Conservation (phyloP, 768 basidiomycete genomes). For the Epithele typhae region DNA sequence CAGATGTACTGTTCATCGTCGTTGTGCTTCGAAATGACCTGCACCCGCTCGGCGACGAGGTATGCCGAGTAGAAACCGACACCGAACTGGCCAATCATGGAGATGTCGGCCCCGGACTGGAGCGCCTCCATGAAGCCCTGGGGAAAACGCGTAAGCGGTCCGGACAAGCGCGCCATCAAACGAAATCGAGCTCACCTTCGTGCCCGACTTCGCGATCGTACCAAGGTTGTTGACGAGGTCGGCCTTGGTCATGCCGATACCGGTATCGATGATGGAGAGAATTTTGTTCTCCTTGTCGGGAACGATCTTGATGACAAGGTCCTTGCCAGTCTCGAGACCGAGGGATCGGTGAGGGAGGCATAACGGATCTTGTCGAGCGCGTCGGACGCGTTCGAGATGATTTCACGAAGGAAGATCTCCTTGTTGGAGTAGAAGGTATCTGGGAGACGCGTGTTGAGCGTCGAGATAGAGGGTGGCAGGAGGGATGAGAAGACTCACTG, state of each 20-base stretch:
- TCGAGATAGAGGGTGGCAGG: background rate
- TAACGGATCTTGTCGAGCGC: constrained; percentile 99
- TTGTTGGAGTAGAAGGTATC: constrained; percentile 99
- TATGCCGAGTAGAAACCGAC: constrained; percentile 99
- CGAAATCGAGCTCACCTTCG: constrained; percentile 52
- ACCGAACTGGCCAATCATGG: constrained; percentile 99
- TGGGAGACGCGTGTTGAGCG: constrained; percentile 28
- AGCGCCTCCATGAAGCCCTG: constrained; percentile 99
- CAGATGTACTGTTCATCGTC: constrained; percentile 99
- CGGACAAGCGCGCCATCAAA: background rate
- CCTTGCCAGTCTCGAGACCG: constrained; percentile 85
- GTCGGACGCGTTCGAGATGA: constrained; percentile 97
- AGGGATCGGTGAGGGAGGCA: constrained; percentile 89
- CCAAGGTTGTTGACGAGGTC: constrained; percentile 99
- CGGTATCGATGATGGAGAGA: constrained; percentile 88
- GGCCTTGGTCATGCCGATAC: constrained; percentile 99
- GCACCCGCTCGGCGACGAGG: constrained; percentile 97
- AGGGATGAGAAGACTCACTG: constrained; percentile 50
- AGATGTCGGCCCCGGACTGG: constrained; percentile 81
- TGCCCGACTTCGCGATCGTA: constrained; percentile 93
- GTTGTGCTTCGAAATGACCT: constrained; percentile 99
- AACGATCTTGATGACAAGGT: constrained; percentile 89
- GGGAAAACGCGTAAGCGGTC: constrained; percentile 2
- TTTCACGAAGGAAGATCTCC: constrained; percentile 98
- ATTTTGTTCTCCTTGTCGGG: constrained; percentile 96